A percentile compares a stretch with the other conserved stretches of the same genome.
phyloP scores from a whole-genome alignment of 225 moss, liverwort and hornwort genomes.

The Marchantia paleacea region DNA sequence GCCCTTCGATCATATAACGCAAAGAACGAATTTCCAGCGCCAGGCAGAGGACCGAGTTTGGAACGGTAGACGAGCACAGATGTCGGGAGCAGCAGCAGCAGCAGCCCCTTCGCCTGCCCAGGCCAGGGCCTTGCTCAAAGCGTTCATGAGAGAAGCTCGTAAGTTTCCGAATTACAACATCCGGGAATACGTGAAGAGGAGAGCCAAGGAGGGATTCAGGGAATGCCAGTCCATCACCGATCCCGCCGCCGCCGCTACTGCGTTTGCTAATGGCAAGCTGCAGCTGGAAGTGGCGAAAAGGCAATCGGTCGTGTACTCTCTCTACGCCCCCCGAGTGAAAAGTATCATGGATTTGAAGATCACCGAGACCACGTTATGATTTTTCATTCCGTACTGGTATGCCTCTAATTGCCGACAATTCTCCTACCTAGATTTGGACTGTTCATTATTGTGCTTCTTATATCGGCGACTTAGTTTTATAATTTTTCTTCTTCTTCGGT shows the following conservation, averaged over 20 bases:
- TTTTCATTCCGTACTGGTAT: not conserved
- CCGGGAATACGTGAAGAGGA: slow-evolving; percentile 86
- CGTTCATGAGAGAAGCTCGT: slow-evolving; percentile 62
- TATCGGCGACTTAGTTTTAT: too few relatives aligned
- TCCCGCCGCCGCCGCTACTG: slow-evolving; percentile 48
- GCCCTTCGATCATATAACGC: not conserved
- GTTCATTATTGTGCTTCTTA: not conserved
- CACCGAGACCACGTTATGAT: slow-evolving; percentile 29
- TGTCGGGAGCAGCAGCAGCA: slow-evolving; percentile 42
- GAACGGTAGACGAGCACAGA: slow-evolving; percentile 1
- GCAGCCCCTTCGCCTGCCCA: slow-evolving; percentile 57
- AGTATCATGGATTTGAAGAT: slow-evolving; percentile 92
- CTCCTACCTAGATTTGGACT: not conserved
- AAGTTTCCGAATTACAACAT: slow-evolving; percentile 91
- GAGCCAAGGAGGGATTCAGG: slow-evolving; percentile 64
- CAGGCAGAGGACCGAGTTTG: not conserved
- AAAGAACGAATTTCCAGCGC: not conserved
- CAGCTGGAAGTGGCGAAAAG: slow-evolving; percentile 79
- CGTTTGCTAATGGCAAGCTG: slow-evolving; percentile 51
- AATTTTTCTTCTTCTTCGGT: too few relatives aligned
- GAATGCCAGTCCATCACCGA: slow-evolving; percentile 47
- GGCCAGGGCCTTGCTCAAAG: slow-evolving; percentile 55
- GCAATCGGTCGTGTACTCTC: slow-evolving; percentile 71
- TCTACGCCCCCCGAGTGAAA: slow-evolving; percentile 69
- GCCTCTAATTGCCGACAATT: not conserved